phyloP scores from a whole-genome alignment of 2,329 filamentous ascomycete genomes.

The Aureobasidium sp. region DNA sequence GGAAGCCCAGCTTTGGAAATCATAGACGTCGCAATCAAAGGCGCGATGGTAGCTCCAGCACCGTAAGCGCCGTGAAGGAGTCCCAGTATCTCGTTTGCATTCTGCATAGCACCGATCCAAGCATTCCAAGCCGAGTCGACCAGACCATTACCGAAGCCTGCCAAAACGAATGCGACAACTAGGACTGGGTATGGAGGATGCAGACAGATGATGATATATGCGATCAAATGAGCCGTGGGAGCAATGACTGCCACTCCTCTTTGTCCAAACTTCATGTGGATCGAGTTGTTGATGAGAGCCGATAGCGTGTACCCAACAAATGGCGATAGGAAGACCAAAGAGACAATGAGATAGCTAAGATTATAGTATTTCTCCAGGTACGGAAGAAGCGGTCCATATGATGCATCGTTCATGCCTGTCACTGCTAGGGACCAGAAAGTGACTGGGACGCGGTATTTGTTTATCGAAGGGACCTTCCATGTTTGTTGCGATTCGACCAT shows the following conservation, averaged over 20 bases:
- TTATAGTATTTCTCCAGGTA: neutral
- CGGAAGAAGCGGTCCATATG: neutral
- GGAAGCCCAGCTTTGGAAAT: slow-evolving; percentile 51
- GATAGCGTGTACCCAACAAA: slow-evolving; percentile 57
- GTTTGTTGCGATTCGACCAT: neutral
- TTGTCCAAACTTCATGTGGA: slow-evolving; percentile 59
- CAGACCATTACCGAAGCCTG: neutral
- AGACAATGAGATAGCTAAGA: neutral
- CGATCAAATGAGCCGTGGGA: slow-evolving; percentile 49
- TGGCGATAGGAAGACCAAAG: slow-evolving; percentile 46
- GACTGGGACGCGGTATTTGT: neutral
- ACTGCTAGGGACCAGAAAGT: neutral
- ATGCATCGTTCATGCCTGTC: neutral
- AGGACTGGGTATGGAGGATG: slow-evolving; percentile 59
- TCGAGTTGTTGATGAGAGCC: slow-evolving; percentile 51
- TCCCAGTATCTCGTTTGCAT: slow-evolving; percentile 58
- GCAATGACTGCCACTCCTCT: slow-evolving; percentile 26
- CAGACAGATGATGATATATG: slow-evolving; percentile 52
- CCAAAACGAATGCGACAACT: slow-evolving; percentile 34
- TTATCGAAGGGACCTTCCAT: neutral
- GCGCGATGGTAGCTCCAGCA: slow-evolving; percentile 59
- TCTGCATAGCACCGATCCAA: slow-evolving; percentile 43
- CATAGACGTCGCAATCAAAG: slow-evolving; percentile 64
- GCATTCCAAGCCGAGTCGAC: slow-evolving; percentile 52
- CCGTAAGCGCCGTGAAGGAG: slow-evolving; percentile 66